Conservation (phyloP, 495 filamentous ascomycete species). For the Choiromyces venosus region DNA sequence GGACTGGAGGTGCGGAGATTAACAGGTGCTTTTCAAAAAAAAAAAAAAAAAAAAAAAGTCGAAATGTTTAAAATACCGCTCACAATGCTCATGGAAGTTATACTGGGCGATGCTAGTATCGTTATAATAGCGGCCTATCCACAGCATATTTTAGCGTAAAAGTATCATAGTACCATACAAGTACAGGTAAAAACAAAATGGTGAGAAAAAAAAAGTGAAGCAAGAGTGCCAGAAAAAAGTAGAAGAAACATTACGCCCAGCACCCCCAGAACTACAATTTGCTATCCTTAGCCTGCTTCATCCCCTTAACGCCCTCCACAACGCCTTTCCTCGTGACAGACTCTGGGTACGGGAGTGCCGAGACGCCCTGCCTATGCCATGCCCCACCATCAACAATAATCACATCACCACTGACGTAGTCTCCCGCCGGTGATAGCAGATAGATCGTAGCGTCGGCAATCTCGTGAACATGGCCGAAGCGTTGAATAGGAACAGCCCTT, state of each 20-base stretch:
- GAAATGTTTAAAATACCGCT: neutral
- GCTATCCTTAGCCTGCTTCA: constrained; percentile 21
- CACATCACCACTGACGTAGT: constrained; percentile 71
- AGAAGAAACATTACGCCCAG: neutral
- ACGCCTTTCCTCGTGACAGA: constrained; percentile 12
- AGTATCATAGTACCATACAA: neutral
- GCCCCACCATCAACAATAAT: constrained; percentile 74
- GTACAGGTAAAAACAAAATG: neutral
- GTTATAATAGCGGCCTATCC: neutral
- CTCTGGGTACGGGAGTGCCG: constrained; percentile 33
- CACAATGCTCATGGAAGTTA: neutral
- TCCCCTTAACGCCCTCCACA: constrained; percentile 35
- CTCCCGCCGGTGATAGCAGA: constrained; percentile 74
- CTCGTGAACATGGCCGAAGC: constrained; percentile 74
- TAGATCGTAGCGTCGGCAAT: constrained; percentile 91
- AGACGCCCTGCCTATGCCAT: constrained; percentile 54
- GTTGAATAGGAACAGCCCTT: constrained; percentile 57
- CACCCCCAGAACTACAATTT: constrained; percentile 21
- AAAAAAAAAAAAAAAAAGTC: neutral
- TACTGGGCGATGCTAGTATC: neutral
- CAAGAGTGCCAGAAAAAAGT: neutral
- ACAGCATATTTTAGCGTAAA: neutral
- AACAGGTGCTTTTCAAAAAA: neutral
- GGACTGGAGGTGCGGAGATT: neutral
- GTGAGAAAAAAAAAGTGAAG: neutral